Base-by-base conservation (phyloP, 345 rosid species). In the Populus euphratica region DNA sequence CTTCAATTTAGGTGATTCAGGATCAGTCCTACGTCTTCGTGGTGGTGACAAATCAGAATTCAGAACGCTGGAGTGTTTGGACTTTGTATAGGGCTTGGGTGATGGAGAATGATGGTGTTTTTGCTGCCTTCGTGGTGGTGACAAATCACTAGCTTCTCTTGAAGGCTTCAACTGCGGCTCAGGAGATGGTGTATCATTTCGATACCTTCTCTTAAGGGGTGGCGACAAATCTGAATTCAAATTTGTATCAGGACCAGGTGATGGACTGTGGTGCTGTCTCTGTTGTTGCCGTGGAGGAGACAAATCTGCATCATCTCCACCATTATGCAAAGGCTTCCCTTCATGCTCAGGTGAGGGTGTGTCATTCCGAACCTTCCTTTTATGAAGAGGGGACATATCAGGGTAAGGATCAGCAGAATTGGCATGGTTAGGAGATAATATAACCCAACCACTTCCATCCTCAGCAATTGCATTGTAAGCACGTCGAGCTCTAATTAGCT, bases 391-490 rank as follows among this genome's bases (percentile, higher is more conserved):
- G 39, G 94, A 93, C 65, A 83, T 81, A 83, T 89, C 93, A 73
- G 92, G 82, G 72, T 52, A 70, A 38, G 68, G 66, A 70, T 79
- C 69, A 38, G 29, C 65, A 0, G 27, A 25, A 72, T 78, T 61
- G 1, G 77, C 72, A 27, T 1, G 75, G n/a, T 78, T 70, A 70
- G 85, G 62, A 56, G 98, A 78, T 36, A 96, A 81, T 6, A 93
- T 78, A 74, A 92, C 88, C 99, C 98, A 93, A 11, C 99, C 97
- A 54, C 97, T 96, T 21, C 99, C 98, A 85, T 96, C 98, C 83
- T 96, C 98, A 23, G 98, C 91, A 52, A 93, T 88, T 67, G 89
- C 84, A 81, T 90, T 84, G 52, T 82, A 83, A 27, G 89, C 82
- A 63, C 96, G 91, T 71, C 73, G 87, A 52, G 87, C 73, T 83